Base-by-base conservation (phyloP, 2,329 filamentous ascomycete genomes). In the Fusarium bulbicola region DNA sequence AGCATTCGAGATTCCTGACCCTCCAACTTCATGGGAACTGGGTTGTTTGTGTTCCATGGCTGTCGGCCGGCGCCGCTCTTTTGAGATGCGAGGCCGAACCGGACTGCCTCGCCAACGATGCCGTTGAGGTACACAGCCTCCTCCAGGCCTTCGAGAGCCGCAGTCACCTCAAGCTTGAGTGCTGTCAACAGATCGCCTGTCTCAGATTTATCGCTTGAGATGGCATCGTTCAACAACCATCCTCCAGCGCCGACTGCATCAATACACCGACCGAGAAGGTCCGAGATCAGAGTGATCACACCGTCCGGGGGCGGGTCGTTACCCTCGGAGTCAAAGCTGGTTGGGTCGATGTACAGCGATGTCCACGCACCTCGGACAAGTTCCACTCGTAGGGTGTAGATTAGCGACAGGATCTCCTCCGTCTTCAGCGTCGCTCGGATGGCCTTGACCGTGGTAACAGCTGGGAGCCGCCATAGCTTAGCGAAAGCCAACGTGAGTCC, bases 311-410 rank as follows among this genome's bases (percentile, higher is more conserved):
- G 88, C 28, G 81, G 76, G 30, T 83, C 82, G 65, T 80, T 81
- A 52, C 79, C 78, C 61, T 83, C 82, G 3, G 78, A 72, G 53
- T 88, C 85, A 36, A 86, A 83, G 58, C 84, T 81, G 21, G 87
- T 86, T 16, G 84, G 81, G 75, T 93, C 92, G 42, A 93, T 82
- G 80, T 95, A 94, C 28, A 89, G 86, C 24, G 90, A 89, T 1
- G 92, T 94, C 93, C 93, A 95, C 37, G 91, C 91, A 64, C 93
- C 93, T 72, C 91, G 89, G 58, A 91, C 89, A 50, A 95, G 86
- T 82, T 95, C 92, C 72, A 92, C 86, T 63, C 93, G 90, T 36
- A 95, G 85, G 11, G 95, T 85, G 73, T 92, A 89, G 74, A 95
- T 91, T 59, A 95, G 86, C 40, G 91, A 90, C 16, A 94, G 84